Conservation (phyloP, 331 rosid species). For the Erythrophleum ivorense region DNA sequence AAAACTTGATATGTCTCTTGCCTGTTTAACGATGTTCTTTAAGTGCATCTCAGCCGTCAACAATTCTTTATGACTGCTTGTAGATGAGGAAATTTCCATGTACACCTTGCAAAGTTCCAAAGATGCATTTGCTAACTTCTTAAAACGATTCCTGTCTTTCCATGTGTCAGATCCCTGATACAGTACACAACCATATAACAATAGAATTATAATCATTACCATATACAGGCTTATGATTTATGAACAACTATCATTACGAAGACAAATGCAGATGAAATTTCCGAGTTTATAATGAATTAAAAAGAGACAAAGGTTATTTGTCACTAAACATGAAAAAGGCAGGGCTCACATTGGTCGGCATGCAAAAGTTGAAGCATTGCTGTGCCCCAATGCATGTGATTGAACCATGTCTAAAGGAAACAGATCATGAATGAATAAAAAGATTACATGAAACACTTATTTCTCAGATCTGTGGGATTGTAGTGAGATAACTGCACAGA, state of each 20-base stretch:
- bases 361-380: neutral
- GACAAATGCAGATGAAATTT: slow-evolving; percentile 23
- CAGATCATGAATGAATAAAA: slow-evolving; percentile 3
- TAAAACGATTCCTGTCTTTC: slow-evolving; percentile 74
- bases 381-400: neutral
- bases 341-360: neutral
- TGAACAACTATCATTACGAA: slow-evolving; percentile 12
- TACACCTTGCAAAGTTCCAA: slow-evolving; percentile 89
- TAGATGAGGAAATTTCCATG: slow-evolving; percentile 68
- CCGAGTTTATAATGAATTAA: slow-evolving; percentile 15
- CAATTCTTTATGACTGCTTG: slow-evolving; percentile 70
- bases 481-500: slow-evolving; percentile 19
- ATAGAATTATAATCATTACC: slow-evolving; percentile 10
- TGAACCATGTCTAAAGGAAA: neutral
- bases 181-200: slow-evolving; percentile 16
- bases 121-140: slow-evolving; percentile 83
- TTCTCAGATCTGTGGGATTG: neutral
- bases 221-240: slow-evolving; percentile 24
- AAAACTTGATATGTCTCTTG: slow-evolving; percentile 39
- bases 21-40: slow-evolving; percentile 86
- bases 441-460: slow-evolving; percentile 2
- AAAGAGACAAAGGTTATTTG: slow-evolving; percentile 23
- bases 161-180: slow-evolving; percentile 89
- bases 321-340: slow-evolving; percentile 17
- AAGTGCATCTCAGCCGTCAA: slow-evolving; percentile 87